Evolutionary conservation across 805 yeast species (phyloP), one percentile per base, ranked within the genome.

Genomic region (Scheffersomyces stipitis): DNA sequence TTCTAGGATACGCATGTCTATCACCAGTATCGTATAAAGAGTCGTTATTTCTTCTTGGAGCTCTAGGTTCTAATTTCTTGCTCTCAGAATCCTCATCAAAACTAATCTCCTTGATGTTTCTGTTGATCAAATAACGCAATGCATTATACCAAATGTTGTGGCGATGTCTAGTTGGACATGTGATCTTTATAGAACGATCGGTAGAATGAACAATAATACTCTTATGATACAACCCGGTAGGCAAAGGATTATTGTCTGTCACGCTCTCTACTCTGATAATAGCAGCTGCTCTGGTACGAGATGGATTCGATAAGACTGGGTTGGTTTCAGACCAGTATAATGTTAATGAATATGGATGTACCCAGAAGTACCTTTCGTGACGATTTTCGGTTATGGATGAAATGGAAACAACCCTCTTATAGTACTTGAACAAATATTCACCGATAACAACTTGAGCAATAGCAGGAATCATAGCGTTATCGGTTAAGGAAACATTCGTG

Each of bases 291-390:
- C 81, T 78, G 3, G 95, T 84, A 51, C 76, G 80, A 0, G 81
- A 66, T 7, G 88, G 85, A 47, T 84, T 82, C 3, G 79, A 75
- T 32, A 84, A 56, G 0, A 83, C 83, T 1, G 97, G 97, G 52
- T 86, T 86, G 9, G 80, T 72, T 4, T 76, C 73, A 3, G 91
- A 82, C 99, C 99, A 91, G 60, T 87, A 89, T 31, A 91, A 69
- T 0, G 96, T 87, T 68, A 88, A 65, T 6, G 93, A 83, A 60
- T 90, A 90, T 3, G 99, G 98, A 62, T 91, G 96, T 30, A 93
- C 78, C 98, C 98, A 93, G 73, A 91, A 91, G 65, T 79, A 91
- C 46, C 97, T 75, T 54, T 85, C 93, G 55, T 91, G 99, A 41
- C 96, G 76, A 28, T 77, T 76, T 34, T 88, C 93, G 0, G 91